Evolutionary conservation across 2,329 filamentous ascomycete genomes (phyloP).

Genomic region (Epichloe coenophiala): DNA sequence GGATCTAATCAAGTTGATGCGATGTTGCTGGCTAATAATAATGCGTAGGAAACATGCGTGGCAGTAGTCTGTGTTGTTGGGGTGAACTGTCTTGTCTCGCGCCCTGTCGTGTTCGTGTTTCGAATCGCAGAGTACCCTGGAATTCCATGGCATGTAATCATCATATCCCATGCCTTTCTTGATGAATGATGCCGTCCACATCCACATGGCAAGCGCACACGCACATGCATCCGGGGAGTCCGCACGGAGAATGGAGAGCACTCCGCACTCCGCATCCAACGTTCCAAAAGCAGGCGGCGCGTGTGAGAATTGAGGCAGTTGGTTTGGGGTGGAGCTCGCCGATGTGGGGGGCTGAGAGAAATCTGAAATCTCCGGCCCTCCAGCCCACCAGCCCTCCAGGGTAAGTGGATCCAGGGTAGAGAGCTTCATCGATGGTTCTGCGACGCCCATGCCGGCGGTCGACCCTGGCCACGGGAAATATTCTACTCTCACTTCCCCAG

Average conservation of each 20-base stretch:
- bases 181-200: too few relatives aligned
- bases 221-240: too few relatives aligned
- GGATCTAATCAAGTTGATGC: not conserved
- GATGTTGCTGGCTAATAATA: not conserved
- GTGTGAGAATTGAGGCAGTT: not conserved
- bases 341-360: not conserved
- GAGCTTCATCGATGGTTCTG: slow-evolving; percentile 1
- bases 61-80: not conserved
- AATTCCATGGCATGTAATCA: too few relatives aligned
- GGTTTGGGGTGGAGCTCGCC: not conserved
- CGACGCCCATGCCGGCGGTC: not conserved
- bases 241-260: too few relatives aligned
- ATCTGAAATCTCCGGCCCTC: too few relatives aligned
- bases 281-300: too few relatives aligned
- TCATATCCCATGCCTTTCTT: too few relatives aligned
- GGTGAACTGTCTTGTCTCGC: not conserved
- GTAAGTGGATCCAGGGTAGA: not conserved
- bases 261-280: too few relatives aligned
- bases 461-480: not conserved
- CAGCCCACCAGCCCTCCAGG: not conserved
- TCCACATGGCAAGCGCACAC: too few relatives aligned
- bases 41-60: not conserved
- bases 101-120: not conserved
- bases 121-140: too few relatives aligned
- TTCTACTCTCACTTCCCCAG: not conserved